Evolutionary conservation across 495 filamentous ascomycete genomes (phyloP), one percentile per base, ranked within the genome.

Genomic region (Annulohypoxylon stygium): DNA sequence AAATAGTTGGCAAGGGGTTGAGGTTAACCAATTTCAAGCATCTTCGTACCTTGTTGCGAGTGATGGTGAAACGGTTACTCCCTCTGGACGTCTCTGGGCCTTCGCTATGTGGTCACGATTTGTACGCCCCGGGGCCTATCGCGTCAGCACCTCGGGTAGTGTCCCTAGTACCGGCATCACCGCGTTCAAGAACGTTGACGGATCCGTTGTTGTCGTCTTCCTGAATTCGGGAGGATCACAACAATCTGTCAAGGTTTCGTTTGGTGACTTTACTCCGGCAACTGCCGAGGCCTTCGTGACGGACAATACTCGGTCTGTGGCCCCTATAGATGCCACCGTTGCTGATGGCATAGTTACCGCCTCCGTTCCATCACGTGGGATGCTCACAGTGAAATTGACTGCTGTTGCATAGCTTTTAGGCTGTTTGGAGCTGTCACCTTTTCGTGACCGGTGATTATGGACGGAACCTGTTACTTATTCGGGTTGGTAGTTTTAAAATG

Each of bases 121-220:
- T 61, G 80, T 87, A 16, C 77, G 84, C n/a, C 84, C 83, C 0
- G 86, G 86, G 0, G 85, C 86, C 6, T 73, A 71, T 26, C 80
- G 85, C 10, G 70, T 88, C 34, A 79, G 74, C 23, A 81, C 83
- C 1, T 67, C 76, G 4, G 80, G 78, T 0, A 78, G 64, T 41
- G 65, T 79, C 20, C 57, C 76, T 6, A 75, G 69, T 33, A 78
- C 86, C 16, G 78, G 77, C 25, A 79, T 82, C 30, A 83, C 82
- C 30, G 85, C 85, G 1, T 88, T 87, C 58, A 74, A 78, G 66
- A 88, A 88, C 61, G 73, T 73, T 0, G 83, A 86, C 68, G 85
- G 85, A 6, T 78, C 73, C 3, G 75, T 85, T 0, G 83, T 80
- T 7, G 79, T 85, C 1, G 78, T 82, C 34, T 79, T 86, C 33